Base-by-base conservation (phyloP, 805 yeast species). In the Ogataea wickerhamii region DNA sequence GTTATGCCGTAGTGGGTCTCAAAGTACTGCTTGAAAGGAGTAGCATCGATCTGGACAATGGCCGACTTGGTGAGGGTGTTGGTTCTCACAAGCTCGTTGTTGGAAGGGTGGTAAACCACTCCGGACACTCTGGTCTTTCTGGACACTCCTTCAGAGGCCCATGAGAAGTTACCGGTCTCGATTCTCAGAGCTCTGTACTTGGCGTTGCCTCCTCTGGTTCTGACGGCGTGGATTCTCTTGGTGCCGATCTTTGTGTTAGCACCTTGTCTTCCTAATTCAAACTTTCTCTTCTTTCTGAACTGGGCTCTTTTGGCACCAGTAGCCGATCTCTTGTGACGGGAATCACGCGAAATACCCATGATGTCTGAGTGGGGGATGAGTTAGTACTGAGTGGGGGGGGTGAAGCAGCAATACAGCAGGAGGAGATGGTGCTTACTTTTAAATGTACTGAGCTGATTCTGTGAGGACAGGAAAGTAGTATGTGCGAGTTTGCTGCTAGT, bases 261-360 rank as follows among this genome's bases (percentile, higher is more conserved):
- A 64, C 96, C 82, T 80, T 93, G 98, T 78, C 98, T 93, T 64
- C 98, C 98, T 73, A 86, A 82, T 79, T 91, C 98, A 70, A 93
- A 91, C 94, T 91, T 93, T 82, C 98, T 82, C 96, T 91, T 91
- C 91, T 91, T 91, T 87, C 98, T 91, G 95, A 82, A 87, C 76
- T 88, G 95, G 74, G 98, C 98, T 77, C 97, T 88, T 78, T 88
- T 89, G 72, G 98, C 98, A 85, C 98, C 98, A 69, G 98, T 89
- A 74, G 94, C 95, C 66, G 97, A 76, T 77, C 98, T 94, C 87
- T 91, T 91, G 89, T 93, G 98, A 79, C 97, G 96, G 74, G 98
- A 91, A 82, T 93, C 98, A 82, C 98, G 91, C 76, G 98, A 88
- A 85, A 91, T 91, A 89, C 98, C 98, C 98, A 91, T 91, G 73